Evolutionary conservation across 148 eudicot genomes (phyloP).

Genomic region (Diospyros kaki): DNA sequence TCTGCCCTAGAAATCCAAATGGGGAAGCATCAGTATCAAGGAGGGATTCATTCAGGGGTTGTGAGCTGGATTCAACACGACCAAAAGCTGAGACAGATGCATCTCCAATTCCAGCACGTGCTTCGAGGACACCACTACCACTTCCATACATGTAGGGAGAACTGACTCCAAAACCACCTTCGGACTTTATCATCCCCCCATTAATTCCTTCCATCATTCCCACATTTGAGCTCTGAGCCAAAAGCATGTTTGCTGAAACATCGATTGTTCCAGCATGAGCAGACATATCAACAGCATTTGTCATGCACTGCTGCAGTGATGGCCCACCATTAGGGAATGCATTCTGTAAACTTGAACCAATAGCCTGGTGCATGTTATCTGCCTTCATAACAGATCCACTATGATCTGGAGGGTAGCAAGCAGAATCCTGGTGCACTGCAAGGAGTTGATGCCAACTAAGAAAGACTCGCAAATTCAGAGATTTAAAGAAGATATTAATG

Average conservation of each 20-base stretch:
- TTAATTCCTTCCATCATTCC: slow-evolving; percentile 54
- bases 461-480: neutral
- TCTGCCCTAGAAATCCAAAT: slow-evolving; percentile 54
- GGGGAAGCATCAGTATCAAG: slow-evolving; percentile 43
- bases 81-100: slow-evolving; percentile 50
- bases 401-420: slow-evolving; percentile 47
- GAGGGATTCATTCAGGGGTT: slow-evolving; percentile 40
- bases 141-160: slow-evolving; percentile 39
- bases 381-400: slow-evolving; percentile 40
- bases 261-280: slow-evolving; percentile 41
- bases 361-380: slow-evolving; percentile 47
- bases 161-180: slow-evolving; percentile 41
- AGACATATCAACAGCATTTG: slow-evolving; percentile 36
- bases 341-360: slow-evolving; percentile 35
- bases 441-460: neutral
- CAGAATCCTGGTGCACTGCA: slow-evolving; percentile 65
- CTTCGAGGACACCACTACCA: slow-evolving; percentile 42
- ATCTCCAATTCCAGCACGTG: slow-evolving; percentile 41
- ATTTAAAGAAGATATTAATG: neutral
- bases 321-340: slow-evolving; percentile 55
- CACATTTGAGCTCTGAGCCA: slow-evolving; percentile 54
- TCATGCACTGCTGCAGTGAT: slow-evolving; percentile 34
- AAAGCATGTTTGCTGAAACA: slow-evolving; percentile 36
- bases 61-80: slow-evolving; percentile 50
- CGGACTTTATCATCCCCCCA: slow-evolving; percentile 53